A percentile compares a stretch with the other conserved stretches of the same genome.
Evolutionary conservation across 2,329 filamentous ascomycete species (phyloP).

Genomic region (Fusarium sulawesiense): DNA sequence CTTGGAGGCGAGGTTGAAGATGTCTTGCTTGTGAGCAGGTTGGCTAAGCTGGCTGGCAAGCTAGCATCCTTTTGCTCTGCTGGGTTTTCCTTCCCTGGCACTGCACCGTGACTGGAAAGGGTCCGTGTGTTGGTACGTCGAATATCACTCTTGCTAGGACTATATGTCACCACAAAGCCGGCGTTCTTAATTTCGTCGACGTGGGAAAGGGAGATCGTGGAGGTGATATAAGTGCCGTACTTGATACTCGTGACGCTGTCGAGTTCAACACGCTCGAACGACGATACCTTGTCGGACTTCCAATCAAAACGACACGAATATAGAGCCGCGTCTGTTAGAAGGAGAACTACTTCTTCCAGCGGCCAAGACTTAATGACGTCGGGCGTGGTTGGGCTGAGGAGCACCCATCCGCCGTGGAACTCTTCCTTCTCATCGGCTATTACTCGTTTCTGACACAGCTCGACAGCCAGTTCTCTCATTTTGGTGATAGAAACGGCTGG

Average conservation of each 20-base stretch:
- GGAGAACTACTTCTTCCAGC: conserved; percentile 87
- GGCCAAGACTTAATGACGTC: conserved; percentile 77
- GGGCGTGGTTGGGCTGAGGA: conserved; percentile 79
- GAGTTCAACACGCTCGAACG: conserved; percentile 87
- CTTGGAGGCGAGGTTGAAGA: conserved; percentile 16
- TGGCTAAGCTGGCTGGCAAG: conserved; percentile 53
- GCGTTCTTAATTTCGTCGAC: conserved; percentile 83
- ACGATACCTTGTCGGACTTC: conserved; percentile 92
- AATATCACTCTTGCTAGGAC: conserved; percentile 76
- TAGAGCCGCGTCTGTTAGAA: conserved; percentile 85
- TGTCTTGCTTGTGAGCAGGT: conserved; percentile 56
- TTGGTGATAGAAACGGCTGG: conserved; percentile 88
- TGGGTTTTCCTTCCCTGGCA: conserved; percentile 42
- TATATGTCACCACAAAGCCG: conserved; percentile 84
- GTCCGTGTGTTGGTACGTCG: conserved; percentile 88
- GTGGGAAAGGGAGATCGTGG: conserved; percentile 81
- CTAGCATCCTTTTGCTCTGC: conserved; percentile 37
- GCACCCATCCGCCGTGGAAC: conserved; percentile 88
- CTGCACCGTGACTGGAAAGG: conserved; percentile 65
- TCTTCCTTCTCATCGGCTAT: conserved; percentile 87
- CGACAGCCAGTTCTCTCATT: conserved; percentile 88
- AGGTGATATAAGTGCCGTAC: conserved; percentile 90
- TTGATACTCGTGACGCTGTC: conserved; percentile 78
- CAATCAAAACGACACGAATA: conserved; percentile 95
- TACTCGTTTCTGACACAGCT: conserved; percentile 87